Base-by-base conservation (phyloP, 2,329 filamentous ascomycete species). In the Microdochium bolleyi region DNA sequence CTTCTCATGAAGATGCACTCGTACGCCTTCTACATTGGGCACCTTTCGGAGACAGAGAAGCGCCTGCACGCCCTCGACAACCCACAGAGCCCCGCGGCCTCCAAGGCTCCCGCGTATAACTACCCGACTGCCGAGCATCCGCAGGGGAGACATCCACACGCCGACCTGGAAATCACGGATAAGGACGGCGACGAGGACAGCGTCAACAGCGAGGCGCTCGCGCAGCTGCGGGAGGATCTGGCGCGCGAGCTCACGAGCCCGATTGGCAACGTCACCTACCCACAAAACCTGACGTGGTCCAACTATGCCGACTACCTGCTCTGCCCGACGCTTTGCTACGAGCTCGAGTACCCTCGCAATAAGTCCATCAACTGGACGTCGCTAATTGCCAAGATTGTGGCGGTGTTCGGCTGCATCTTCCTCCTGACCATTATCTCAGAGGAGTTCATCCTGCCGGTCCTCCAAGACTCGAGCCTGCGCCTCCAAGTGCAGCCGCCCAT, bases 1-100 rank as follows among this genome's bases (percentile, higher is more conserved):
- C 78, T 99, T 21, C 83, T 96, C 50, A 99, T 99, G 94, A 99
- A 99, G 76, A 94, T 97, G 84, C 94, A 99, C 69, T 96, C 92
- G 5, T 99, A 96, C 65, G 88, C 90, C 24, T 99, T 97, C 69
- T 99, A 99, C 74, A 97, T 96, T 62, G 94, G 94, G 11, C 94
- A 99, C 68, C 77, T 99, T 16, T 89, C 87, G 60, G 89, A 94
- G 67, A 95, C 90, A 0, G 83, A 95, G 67, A 85, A 87, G 64
- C 85, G 90, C 11, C 77, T 99, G 13, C 82, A 81, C 53, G 83
- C 83, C 41, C 84, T 99, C 32, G 94, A 99, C 68, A 72, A 81
- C 53, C 90, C 91, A 7, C n/a, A 49, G 48, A 49, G 48, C 2
- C 79, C 81, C n/a, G 83, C 79, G 3, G 80, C 82, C 3, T 85